phyloP scores from a whole-genome alignment of 2,329 filamentous ascomycete species.

The Endocalyx cinctus region DNA sequence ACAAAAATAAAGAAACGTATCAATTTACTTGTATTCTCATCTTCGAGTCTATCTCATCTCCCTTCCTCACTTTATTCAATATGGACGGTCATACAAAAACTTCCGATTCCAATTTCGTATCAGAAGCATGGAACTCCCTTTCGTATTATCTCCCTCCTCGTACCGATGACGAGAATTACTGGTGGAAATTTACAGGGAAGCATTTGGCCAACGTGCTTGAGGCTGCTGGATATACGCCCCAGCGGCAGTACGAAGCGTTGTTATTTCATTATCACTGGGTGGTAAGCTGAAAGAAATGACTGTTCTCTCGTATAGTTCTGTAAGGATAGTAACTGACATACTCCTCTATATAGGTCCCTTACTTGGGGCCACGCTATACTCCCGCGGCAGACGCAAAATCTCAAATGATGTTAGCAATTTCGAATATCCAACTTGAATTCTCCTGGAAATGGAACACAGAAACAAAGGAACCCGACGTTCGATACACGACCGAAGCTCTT shows the following conservation, averaged over 20 bases:
- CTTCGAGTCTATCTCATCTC: too few species aligned
- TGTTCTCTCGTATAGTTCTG: too few species aligned
- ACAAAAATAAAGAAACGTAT: too few species aligned
- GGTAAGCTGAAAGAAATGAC: too few species aligned
- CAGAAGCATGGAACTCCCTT: constrained; percentile 2
- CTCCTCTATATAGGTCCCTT: constrained; percentile 2
- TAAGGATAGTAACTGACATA: background rate
- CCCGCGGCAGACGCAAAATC: constrained; percentile 3
- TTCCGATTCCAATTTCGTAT: too few species aligned
- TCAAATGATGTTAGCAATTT: constrained; percentile 1
- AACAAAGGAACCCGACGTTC: constrained; percentile 4
- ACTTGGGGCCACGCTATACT: constrained; percentile 2
- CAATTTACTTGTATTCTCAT: too few species aligned
- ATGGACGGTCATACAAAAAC: too few species aligned
- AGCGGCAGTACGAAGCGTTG: constrained; percentile 3
- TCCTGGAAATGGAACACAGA: constrained; percentile 13
- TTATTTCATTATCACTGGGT: constrained; percentile 9
- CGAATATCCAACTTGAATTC: constrained; percentile 8
- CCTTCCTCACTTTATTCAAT: too few species aligned
- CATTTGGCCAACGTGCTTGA: constrained; percentile 7
- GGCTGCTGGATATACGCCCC: constrained; percentile 3
- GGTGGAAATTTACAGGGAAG: constrained; percentile 6
- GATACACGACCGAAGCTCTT: constrained; percentile 13
- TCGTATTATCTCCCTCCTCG: constrained; percentile 1
- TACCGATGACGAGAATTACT: constrained; percentile 3